A percentile compares a stretch with the other conserved stretches of the same genome.
Evolutionary conservation across 176 grass and related monocot genomes (phyloP).

Genomic region (Carex scoparia): DNA sequence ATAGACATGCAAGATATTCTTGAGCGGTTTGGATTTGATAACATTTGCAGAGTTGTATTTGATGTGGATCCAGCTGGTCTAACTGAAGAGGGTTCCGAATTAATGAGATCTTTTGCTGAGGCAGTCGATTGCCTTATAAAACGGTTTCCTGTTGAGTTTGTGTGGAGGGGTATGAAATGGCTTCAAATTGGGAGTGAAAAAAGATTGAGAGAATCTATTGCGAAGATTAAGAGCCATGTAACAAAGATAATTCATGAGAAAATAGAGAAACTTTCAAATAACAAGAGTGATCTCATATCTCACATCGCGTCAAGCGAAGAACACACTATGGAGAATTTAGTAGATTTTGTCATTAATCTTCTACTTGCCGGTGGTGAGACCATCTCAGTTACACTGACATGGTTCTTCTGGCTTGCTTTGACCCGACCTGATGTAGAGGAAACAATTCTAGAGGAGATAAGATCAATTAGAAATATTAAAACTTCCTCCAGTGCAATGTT

Average conservation of each 20-base stretch:
- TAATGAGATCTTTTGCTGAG: slow-evolving; percentile 42
- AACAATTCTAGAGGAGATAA: slow-evolving; percentile 26
- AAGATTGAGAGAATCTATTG: slow-evolving; percentile 12
- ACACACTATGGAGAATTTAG: slow-evolving; percentile 13
- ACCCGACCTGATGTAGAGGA: slow-evolving; percentile 26
- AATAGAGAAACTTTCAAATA: not conserved
- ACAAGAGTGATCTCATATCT: slow-evolving; percentile 21
- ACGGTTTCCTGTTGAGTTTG: slow-evolving; percentile 22
- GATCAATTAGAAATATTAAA: not conserved
- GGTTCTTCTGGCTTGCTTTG: slow-evolving; percentile 39
- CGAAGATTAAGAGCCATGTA: slow-evolving; percentile 12
- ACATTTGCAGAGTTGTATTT: slow-evolving; percentile 56
- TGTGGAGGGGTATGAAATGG: slow-evolving; percentile 29
- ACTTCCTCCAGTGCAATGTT: not conserved
- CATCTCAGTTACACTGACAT: slow-evolving; percentile 29
- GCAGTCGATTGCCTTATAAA: slow-evolving; percentile 27
- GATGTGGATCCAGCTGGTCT: slow-evolving; percentile 49
- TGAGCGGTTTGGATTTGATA: slow-evolving; percentile 71
- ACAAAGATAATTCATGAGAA: not conserved
- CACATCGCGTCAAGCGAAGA: slow-evolving; percentile 17
- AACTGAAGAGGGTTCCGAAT: slow-evolving; percentile 11
- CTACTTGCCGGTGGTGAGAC: slow-evolving; percentile 41
- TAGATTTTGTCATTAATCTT: slow-evolving; percentile 32
- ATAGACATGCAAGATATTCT: slow-evolving; percentile 60
- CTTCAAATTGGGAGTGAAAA: slow-evolving; percentile 21